Evolutionary conservation across 495 filamentous ascomycete species (phyloP), one percentile per base, ranked within the genome.

Genomic region (Talaromyces thailandensis): DNA sequence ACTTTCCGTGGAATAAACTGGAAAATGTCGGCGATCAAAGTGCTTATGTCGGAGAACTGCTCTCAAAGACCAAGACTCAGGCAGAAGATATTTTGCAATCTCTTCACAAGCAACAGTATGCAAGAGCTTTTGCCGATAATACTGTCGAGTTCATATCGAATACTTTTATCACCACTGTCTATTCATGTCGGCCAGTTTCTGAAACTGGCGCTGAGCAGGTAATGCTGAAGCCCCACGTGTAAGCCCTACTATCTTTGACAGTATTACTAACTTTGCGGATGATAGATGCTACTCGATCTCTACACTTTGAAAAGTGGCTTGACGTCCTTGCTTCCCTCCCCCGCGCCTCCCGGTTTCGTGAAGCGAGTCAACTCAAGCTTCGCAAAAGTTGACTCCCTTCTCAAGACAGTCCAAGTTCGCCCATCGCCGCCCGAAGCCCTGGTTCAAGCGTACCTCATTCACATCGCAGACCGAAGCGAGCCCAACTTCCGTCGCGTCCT

Each of bases 131-230:
- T 69, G 94, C 91, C 64, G 95, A 98, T 68, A 91, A 97, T 66
- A 71, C 96, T 18, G 91, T 98, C 16, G 95, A 98, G 68, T 78
- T 88, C 63, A 77, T 96, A 59, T 86, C 88, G 18, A 89, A 81
- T 63, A 75, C 88, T 6, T 98, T 93, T 72, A 82, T 96, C 66
- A 72, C 78, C 40, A 96, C 89, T 65, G 85, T 97, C 63, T 91
- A 96, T 50, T 89, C 91, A 69, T 96, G 91, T 75, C 87, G 82
- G 64, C 94, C 94, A 21, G 85, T 98, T 60, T 90, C 90, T 16
- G 93, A 96, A 72, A 91, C 92, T 56, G 94, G 92, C 25, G 94
- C 94, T n/a, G 95, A 98, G 75, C 94, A 95, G 81, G 87, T 88
- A 75, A 63, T 63, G 43, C 32, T n/a, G 31, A 26, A 14, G n/a